phyloP scores from a whole-genome alignment of 1,284 basidiomycete species.

The Ceratobasidium sp. region DNA sequence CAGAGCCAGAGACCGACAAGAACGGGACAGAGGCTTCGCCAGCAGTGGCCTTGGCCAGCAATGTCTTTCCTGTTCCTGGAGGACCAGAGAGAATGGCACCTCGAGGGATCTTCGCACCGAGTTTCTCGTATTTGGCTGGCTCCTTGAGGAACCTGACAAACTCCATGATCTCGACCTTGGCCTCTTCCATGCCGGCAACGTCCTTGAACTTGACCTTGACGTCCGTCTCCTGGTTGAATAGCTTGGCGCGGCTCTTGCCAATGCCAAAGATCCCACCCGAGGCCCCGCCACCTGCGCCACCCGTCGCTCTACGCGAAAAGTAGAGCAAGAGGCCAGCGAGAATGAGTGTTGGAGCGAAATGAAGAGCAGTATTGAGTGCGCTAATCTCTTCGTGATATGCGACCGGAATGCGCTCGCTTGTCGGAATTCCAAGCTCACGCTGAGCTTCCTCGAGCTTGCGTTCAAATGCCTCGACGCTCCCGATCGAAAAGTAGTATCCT shows the following conservation, averaged over 20 bases:
- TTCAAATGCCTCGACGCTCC: constrained; percentile 97
- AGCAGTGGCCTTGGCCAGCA: constrained; percentile 97
- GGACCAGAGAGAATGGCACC: constrained; percentile 98
- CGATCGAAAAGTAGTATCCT: constrained; percentile 94
- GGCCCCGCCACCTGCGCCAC: constrained; percentile 64
- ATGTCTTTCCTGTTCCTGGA: constrained; percentile 97
- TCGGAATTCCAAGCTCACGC: constrained; percentile 88
- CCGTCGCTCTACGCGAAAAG: constrained; percentile 79
- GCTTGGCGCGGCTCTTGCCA: constrained; percentile 92
- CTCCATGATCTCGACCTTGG: constrained; percentile 99
- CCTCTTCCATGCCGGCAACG: constrained; percentile 99
- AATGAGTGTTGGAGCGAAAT: constrained; percentile 93
- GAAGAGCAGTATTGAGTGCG: constrained; percentile 80
- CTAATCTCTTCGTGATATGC: constrained; percentile 96
- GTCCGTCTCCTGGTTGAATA: constrained; percentile 98
- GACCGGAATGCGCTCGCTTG: constrained; percentile 93
- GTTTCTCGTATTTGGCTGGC: constrained; percentile 90
- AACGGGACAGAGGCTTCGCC: constrained; percentile 98
- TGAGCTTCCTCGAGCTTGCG: constrained; percentile 94
- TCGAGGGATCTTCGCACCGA: constrained; percentile 98
- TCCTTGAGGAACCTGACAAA: constrained; percentile 99
- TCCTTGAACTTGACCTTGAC: constrained; percentile 94
- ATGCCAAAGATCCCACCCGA: constrained; percentile 96
- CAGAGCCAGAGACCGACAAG: constrained; percentile 97
- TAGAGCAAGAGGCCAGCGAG: constrained; percentile 91